These are phyloP conservation scores for Nannizziopsis arthrosporioides DNA, from an alignment of 2,329 filamentous ascomycete species.

Conservation along the genomic window DNA sequence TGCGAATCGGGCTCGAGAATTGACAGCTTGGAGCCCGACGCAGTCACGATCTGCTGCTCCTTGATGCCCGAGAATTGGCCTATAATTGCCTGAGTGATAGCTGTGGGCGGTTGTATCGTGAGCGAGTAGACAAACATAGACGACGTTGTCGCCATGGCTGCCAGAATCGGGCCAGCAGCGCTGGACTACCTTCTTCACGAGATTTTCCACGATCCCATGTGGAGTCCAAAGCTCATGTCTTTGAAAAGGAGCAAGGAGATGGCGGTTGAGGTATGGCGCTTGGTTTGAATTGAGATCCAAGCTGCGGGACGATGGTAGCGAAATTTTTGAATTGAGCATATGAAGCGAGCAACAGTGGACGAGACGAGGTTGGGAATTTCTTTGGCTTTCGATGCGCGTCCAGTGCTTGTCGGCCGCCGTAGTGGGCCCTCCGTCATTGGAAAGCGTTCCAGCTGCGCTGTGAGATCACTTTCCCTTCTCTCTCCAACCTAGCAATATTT, in stretches of 20 bases:
- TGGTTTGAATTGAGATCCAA: not conserved
- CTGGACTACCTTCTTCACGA: constrained; percentile 6
- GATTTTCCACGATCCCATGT: constrained; percentile 2
- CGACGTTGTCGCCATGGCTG: constrained; percentile 82
- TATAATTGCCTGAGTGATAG: constrained; percentile 78
- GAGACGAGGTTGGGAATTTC: constrained; percentile 6
- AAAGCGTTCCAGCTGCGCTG: no score
- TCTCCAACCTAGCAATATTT: not conserved
- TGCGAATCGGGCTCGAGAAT: constrained; percentile 76
- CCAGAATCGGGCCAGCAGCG: constrained; percentile 25
- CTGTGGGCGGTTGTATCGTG: constrained; percentile 84
- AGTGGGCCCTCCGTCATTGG: not conserved
- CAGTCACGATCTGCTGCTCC: constrained; percentile 94
- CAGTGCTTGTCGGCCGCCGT: constrained; percentile 1
- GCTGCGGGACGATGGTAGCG: not conserved
- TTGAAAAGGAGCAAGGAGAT: not conserved
- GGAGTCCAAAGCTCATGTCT: not conserved
- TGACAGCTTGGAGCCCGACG: constrained; percentile 77
- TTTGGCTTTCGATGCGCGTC: constrained; percentile 11
- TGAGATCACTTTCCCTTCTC: not conserved
- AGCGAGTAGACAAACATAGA: constrained; percentile 98
- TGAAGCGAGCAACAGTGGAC: not conserved
- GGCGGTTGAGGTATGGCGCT: not conserved
- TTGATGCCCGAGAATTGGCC: constrained; percentile 94
- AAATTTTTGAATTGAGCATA: not conserved